Conservation (phyloP, 129 eudicot genomes). For the sunflower (Helianthus annuus) region DNA sequence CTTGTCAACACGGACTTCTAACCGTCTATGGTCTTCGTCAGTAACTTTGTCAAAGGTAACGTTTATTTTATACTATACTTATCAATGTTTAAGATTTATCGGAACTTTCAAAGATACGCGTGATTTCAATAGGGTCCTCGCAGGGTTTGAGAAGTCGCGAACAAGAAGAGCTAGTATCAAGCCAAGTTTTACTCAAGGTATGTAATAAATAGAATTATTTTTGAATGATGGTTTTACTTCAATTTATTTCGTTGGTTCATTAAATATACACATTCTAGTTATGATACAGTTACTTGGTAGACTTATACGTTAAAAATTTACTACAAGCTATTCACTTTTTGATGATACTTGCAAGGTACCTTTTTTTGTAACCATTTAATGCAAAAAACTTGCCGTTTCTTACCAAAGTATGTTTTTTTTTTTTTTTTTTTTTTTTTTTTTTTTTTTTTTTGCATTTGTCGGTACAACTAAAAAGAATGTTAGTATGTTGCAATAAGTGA, state of each 20-base stretch:
- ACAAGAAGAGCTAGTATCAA: conserved; percentile 89
- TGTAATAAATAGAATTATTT: conserved; percentile 13
- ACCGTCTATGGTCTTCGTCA: conserved; percentile 63
- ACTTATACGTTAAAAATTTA: neutral
- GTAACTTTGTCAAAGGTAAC: conserved; percentile 81
- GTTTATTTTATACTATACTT: neutral
- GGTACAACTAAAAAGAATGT: neutral
- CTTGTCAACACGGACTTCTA: conserved; percentile 84
- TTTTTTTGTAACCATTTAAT: neutral
- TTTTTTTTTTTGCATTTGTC: neutral
- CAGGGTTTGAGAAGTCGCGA: conserved; percentile 94
- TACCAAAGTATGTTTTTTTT: neutral
- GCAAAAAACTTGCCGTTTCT: neutral
- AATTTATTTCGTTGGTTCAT: neutral
- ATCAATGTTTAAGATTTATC: neutral
- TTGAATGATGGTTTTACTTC: neutral
- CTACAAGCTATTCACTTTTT: neutral
- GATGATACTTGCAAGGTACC: neutral
- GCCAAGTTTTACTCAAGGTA: conserved; percentile 83
- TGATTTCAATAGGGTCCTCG: conserved; percentile 16
- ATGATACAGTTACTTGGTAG: neutral
- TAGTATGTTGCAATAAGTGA: neutral
- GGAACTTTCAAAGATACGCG: neutral
- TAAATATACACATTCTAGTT: neutral
- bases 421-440: neutral